A percentile compares a stretch with the other conserved stretches of the same genome.
phyloP scores from a whole-genome alignment of 305 asterid species.

The Stenogyne calaminthoides region DNA sequence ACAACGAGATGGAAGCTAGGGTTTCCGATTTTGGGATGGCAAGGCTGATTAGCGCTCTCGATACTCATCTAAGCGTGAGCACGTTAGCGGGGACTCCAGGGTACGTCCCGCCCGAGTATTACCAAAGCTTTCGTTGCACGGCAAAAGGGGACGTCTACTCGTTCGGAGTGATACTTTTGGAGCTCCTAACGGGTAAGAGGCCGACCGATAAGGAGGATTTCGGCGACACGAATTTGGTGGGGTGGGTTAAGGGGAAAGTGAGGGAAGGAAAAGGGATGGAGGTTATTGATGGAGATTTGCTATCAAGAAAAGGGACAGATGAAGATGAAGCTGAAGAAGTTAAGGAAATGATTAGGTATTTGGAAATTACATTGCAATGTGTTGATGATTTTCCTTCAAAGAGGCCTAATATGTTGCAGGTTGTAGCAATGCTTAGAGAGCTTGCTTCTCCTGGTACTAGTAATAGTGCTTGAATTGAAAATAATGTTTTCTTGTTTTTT shows the following conservation, averaged over 20 bases:
- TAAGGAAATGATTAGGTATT: constrained; percentile 85
- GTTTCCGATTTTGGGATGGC: constrained; percentile 98
- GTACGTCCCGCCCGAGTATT: constrained; percentile 88
- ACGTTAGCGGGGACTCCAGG: constrained; percentile 93
- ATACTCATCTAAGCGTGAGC: constrained; percentile 87
- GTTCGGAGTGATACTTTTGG: constrained; percentile 76
- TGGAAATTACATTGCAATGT: constrained; percentile 78
- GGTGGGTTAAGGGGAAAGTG: constrained; percentile 93
- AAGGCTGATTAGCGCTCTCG: constrained; percentile 81
- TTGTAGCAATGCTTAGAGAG: constrained; percentile 90
- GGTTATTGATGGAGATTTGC: constrained; percentile 65
- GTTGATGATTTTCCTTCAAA: constrained; percentile 94
- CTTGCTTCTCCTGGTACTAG: constrained; percentile 46
- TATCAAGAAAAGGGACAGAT: constrained; percentile 47
- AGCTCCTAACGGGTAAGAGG: constrained; percentile 80
- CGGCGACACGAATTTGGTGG: constrained; percentile 93
- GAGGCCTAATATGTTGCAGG: constrained; percentile 93
- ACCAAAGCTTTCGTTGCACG: constrained; percentile 91
- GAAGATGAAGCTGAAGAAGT: constrained; percentile 71
- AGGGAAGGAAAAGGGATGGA: constrained; percentile 91
- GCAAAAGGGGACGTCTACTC: constrained; percentile 91
- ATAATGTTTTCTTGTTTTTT: background rate
- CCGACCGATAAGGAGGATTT: constrained; percentile 96
- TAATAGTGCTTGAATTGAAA: constrained; percentile 46
- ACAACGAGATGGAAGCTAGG: constrained; percentile 78